phyloP scores from a whole-genome alignment of 768 basidiomycete species.

The Auricularia auricula-judae region DNA sequence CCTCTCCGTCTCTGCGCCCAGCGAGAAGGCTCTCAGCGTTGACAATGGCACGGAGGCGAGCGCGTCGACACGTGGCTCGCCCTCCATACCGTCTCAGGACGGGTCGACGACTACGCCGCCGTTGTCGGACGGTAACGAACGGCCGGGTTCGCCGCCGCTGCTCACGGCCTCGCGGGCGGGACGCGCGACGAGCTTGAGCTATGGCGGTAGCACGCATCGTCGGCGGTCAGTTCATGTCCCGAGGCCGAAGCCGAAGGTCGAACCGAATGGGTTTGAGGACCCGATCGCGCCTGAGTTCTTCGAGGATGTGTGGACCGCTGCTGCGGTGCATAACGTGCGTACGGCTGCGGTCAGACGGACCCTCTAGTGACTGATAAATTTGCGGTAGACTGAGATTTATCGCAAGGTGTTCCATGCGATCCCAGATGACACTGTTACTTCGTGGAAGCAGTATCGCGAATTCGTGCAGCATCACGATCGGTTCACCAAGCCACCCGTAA shows the following conservation, averaged over 20 bases:
- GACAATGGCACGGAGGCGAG: neutral
- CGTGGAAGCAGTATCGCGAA: constrained; percentile 94
- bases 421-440: constrained; percentile 85
- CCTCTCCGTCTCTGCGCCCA: neutral
- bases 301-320: constrained; percentile 81
- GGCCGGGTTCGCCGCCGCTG: neutral
- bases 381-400: constrained; percentile 77
- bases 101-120: neutral
- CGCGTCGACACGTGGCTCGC: neutral
- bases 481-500: constrained; percentile 48
- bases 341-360: neutral
- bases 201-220: neutral
- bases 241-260: constrained; percentile 57
- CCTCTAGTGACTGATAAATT: constrained; percentile 1
- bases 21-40: neutral
- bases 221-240: neutral
- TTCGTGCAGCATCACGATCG: constrained; percentile 70
- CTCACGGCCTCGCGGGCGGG: neutral
- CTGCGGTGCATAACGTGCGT: constrained; percentile 80
- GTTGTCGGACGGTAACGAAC: neutral
- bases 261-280: constrained; percentile 75
- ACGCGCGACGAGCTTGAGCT: neutral
- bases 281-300: constrained; percentile 82
- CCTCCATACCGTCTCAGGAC: neutral
- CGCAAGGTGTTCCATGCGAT: constrained; percentile 90